A percentile compares a stretch with the other conserved stretches of the same genome.
phyloP scores from a whole-genome alignment of 2,329 filamentous ascomycete species.

The Endocalyx cinctus region DNA sequence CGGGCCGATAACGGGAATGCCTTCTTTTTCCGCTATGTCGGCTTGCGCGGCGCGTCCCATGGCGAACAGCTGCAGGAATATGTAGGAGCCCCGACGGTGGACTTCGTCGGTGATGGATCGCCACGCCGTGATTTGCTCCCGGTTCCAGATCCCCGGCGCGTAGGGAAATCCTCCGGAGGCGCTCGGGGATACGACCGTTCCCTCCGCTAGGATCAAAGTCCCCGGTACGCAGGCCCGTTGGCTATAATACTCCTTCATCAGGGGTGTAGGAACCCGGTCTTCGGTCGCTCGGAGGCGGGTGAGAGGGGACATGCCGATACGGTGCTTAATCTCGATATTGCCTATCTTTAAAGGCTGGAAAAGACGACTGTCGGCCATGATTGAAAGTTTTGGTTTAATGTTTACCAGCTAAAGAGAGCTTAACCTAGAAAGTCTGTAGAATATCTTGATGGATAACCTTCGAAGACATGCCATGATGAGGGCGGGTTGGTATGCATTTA shows the following conservation, averaged over 20 bases:
- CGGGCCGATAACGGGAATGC: constrained; percentile 19
- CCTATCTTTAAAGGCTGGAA: constrained; percentile 11
- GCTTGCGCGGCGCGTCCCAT: constrained; percentile 50
- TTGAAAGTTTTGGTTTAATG: no score
- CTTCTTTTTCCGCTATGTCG: constrained; percentile 21
- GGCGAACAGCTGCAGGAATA: constrained; percentile 60
- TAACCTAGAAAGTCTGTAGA: no score
- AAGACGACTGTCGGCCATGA: constrained; percentile 2
- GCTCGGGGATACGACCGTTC: constrained; percentile 43
- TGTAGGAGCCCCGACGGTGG: constrained; percentile 51
- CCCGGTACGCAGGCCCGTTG: constrained; percentile 38
- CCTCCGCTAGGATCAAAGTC: constrained; percentile 50
- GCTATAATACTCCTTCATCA: constrained; percentile 36
- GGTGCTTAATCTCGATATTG: constrained; percentile 9
- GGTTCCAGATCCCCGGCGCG: constrained; percentile 49
- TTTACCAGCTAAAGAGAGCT: no score
- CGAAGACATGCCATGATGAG: no score
- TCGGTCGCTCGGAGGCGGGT: constrained; percentile 44
- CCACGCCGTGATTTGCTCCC: constrained; percentile 50
- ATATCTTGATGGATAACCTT: no score
- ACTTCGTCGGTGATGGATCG: constrained; percentile 51
- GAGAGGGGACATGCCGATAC: constrained; percentile 39
- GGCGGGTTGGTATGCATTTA: no score
- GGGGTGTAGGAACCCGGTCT: constrained; percentile 33
- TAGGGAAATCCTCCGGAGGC: constrained; percentile 42